Evolutionary conservation across 1,139 yeast species (phyloP), one percentile per base, ranked within the genome.

Genomic region (Diutina sp.): DNA sequence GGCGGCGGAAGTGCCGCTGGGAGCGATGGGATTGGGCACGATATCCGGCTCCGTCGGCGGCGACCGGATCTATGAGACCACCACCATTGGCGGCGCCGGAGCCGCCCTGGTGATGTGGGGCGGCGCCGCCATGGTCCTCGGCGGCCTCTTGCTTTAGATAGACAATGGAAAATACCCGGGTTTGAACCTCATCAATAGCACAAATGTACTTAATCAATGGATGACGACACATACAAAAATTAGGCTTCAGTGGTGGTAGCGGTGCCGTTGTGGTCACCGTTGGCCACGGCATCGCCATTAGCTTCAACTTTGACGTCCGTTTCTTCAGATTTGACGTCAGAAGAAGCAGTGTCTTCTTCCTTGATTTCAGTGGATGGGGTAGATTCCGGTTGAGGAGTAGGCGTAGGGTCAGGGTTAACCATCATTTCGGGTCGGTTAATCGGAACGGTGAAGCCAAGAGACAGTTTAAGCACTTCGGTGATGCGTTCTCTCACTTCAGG

Each of bases 31-130:
- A 0, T 65, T 84, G 54, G 87, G 87, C 1, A 69, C 80, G 0
- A 65, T 82, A 44, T 63, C 74, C 3, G 90, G 90, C 1, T 63
- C 72, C 0, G 79, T 86, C 11, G 95, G 93, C 3, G 67, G 70
- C 0, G 67, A 78, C 16, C 74, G 82, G 64, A 60, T 65, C 0
- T 83, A 83, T 64, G 60, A 68, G 2, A 60, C 66, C 56, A 67
- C 71, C 14, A 72, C 78, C 1, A 60, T 70, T 32, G 46, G 51
- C 32, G 57, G 56, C 18, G 57, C 35, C 29, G 53, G 41, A 6
- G 41, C 41, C 41, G n/a, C 41, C 14, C 41, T n/a, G n/a, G 14
- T 35, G n/a, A n/a, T 35, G n/a, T 35, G 41, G 41, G 41, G 41
- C 11, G 41, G 41, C 11, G 11, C 14, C 6, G 41, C 41, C 6